These are phyloP conservation scores for Neurospora sublineolata DNA, from an alignment of 495 filamentous ascomycete species.

Conservation along the genomic window DNA sequence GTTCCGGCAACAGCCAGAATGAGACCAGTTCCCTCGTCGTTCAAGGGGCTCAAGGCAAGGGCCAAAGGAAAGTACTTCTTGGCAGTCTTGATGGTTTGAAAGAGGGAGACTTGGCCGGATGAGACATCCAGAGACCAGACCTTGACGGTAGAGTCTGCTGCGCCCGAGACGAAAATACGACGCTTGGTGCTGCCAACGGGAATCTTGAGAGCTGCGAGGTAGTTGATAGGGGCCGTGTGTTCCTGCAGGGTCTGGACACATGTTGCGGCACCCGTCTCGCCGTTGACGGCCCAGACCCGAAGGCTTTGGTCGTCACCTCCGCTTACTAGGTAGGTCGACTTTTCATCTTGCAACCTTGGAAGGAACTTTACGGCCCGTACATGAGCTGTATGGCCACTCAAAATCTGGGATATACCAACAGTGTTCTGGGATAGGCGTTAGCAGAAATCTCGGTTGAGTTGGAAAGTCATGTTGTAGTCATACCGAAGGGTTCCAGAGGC, in stretches of 20 bases:
- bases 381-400: constrained; percentile 70
- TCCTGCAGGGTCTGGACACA: constrained; percentile 42
- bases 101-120: constrained; percentile 30
- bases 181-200: constrained; percentile 8
- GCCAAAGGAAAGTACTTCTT: constrained; percentile 74
- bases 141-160: constrained; percentile 72
- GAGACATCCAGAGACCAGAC: constrained; percentile 52
- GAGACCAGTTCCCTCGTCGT: constrained; percentile 33
- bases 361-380: constrained; percentile 82
- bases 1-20: constrained; percentile 81
- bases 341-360: constrained; percentile 34
- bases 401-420: constrained; percentile 51
- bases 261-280: constrained; percentile 14
- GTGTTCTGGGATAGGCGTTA: constrained; percentile 31
- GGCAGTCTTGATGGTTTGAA: constrained; percentile 62
- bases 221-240: constrained; percentile 69
- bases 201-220: constrained; percentile 48
- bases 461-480: constrained; percentile 15
- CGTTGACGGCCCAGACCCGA: constrained; percentile 52
- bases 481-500: constrained; percentile 79
- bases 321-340: constrained; percentile 50
- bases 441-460: not conserved
- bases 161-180: constrained; percentile 53
- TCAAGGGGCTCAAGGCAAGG: constrained; percentile 51
- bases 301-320: constrained; percentile 75